These are phyloP conservation scores for Candida silvatica DNA, from an alignment of 805 yeast species.

Conservation along the genomic window DNA sequence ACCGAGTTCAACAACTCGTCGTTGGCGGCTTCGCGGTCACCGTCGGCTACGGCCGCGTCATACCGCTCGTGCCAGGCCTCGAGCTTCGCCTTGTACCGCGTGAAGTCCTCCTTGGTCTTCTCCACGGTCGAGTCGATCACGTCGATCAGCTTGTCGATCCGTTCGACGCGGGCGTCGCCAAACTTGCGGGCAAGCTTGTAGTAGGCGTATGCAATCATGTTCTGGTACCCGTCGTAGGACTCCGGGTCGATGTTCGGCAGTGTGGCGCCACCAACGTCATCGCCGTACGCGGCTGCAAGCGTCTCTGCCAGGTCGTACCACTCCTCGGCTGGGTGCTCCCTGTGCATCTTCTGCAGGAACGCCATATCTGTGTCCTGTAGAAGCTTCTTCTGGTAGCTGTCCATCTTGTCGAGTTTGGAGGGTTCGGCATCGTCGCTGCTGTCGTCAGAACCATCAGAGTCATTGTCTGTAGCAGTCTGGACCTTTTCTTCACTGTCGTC, in stretches of 20 bases:
- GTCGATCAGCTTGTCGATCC: constrained; percentile 25
- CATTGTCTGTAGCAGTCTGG: constrained; percentile 3
- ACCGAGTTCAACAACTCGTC: neutral
- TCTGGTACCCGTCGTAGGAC: constrained; percentile 12
- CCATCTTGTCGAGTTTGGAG: neutral
- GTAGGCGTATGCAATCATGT: constrained; percentile 23
- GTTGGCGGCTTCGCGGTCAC: constrained; percentile 1
- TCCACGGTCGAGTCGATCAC: constrained; percentile 23
- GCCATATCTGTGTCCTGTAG: constrained; percentile 4
- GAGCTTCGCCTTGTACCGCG: constrained; percentile 10
- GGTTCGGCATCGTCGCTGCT: neutral
- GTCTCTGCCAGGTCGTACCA: neutral
- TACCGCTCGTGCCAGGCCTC: constrained; percentile 3
- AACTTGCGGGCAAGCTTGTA: constrained; percentile 22
- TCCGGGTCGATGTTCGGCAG: constrained; percentile 5
- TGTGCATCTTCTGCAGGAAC: constrained; percentile 6
- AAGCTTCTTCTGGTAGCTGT: constrained; percentile 1
- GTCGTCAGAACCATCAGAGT: neutral
- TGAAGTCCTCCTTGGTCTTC: constrained; percentile 13
- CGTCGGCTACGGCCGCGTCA: neutral
- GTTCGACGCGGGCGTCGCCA: constrained; percentile 18
- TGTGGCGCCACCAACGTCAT: too few relatives aligned
- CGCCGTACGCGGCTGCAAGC: too few relatives aligned
- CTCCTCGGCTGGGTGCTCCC: neutral
- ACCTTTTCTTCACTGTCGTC: constrained; percentile 4